These are phyloP conservation scores for Xerocomus potaroensis DNA, from an alignment of 768 basidiomycete genomes.

Conservation along the genomic window DNA sequence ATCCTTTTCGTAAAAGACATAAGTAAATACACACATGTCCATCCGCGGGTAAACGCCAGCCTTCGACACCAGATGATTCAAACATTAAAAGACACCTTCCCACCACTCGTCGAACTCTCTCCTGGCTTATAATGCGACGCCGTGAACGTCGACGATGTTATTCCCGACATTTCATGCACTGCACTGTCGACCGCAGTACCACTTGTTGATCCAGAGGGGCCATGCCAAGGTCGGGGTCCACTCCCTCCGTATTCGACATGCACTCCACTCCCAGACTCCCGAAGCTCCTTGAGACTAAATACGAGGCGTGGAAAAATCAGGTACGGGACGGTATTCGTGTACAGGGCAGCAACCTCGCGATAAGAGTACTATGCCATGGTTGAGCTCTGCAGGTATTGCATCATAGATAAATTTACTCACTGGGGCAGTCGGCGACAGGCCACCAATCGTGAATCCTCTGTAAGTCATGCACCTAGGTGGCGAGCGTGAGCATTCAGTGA, in stretches of 20 bases:
- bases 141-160: neutral
- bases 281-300: constrained; percentile 1
- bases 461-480: constrained; percentile 1
- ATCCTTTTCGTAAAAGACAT: too few species aligned
- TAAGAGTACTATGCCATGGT: neutral
- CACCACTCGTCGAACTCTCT: neutral
- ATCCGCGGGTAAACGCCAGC: too few species aligned
- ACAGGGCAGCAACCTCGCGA: neutral
- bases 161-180: neutral
- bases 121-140: neutral
- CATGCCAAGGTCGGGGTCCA: neutral
- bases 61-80: too few species aligned
- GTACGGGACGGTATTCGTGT: neutral
- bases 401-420: neutral
- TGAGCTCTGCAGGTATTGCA: too few species aligned
- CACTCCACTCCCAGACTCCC: neutral
- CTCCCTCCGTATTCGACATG: neutral
- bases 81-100: neutral
- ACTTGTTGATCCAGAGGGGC: neutral
- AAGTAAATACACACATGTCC: too few species aligned
- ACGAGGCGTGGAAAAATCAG: constrained; percentile 9
- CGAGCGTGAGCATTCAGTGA: neutral
- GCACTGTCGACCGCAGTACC: neutral
- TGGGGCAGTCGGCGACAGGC: neutral
- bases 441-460: neutral